Conservation (phyloP, 2,329 filamentous ascomycete genomes). For the Penicillium polonicum region DNA sequence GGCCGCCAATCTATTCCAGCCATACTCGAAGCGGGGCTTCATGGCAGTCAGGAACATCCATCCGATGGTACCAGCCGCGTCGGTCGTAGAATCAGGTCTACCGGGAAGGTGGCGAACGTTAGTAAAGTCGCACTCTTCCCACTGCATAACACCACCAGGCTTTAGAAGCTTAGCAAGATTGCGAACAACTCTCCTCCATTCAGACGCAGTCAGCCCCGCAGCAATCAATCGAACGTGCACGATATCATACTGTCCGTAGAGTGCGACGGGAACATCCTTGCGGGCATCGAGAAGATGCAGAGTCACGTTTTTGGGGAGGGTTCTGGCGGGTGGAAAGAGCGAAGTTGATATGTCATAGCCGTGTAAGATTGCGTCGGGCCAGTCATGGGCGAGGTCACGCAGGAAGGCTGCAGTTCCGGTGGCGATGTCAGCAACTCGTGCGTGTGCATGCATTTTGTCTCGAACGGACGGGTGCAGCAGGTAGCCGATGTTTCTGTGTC, state of each 20-base stretch:
- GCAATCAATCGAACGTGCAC: constrained; percentile 20
- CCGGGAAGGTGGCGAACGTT: neutral
- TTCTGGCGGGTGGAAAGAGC: constrained; percentile 7
- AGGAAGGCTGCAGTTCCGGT: constrained; percentile 23
- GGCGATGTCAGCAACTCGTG: constrained; percentile 22
- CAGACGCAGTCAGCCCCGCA: neutral
- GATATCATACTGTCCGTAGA: constrained; percentile 25
- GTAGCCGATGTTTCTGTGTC: constrained; percentile 10
- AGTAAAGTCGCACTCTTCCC: constrained; percentile 17
- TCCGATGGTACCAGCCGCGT: neutral
- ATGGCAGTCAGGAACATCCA: neutral
- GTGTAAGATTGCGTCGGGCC: constrained; percentile 13
- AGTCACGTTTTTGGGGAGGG: constrained; percentile 15
- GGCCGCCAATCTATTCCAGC: neutral
- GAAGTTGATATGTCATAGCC: constrained; percentile 19
- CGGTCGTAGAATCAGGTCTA: neutral
- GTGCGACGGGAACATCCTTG: constrained; percentile 11
- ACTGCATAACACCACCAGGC: constrained; percentile 15
- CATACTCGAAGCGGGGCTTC: neutral
- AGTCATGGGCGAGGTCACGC: constrained; percentile 6
- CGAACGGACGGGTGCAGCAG: constrained; percentile 13
- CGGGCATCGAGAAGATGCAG: constrained; percentile 17
- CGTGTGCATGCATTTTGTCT: neutral
- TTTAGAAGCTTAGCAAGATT: constrained; percentile 13
- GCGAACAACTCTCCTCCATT: neutral